These are phyloP conservation scores for Neocucurbitaria cava DNA, from an alignment of 2,329 filamentous ascomycete genomes.

Conservation along the genomic window DNA sequence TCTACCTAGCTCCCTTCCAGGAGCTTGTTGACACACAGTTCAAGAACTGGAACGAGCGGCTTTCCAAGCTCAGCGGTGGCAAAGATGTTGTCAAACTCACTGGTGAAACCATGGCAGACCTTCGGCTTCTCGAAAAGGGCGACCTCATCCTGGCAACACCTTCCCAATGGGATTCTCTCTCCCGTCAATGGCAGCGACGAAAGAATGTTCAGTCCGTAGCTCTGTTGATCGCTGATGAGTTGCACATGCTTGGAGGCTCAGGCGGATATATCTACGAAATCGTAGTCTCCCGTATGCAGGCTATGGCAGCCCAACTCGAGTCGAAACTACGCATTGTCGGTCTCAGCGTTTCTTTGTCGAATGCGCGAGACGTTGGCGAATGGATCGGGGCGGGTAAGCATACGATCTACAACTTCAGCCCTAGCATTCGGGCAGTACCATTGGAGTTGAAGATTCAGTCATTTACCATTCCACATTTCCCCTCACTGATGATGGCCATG, in stretches of 20 bases:
- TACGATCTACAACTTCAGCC: slow-evolving; percentile 98
- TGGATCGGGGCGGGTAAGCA: slow-evolving; percentile 99
- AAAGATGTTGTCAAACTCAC: slow-evolving; percentile 93
- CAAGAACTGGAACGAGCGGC: slow-evolving; percentile 83
- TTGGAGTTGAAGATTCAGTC: slow-evolving; percentile 95
- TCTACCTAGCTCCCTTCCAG: slow-evolving; percentile 95
- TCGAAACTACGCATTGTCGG: slow-evolving; percentile 86
- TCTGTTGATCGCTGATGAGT: slow-evolving; percentile 91
- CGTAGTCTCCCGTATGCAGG: slow-evolving; percentile 97
- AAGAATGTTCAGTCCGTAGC: slow-evolving; percentile 93
- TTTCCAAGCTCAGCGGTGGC: slow-evolving; percentile 75
- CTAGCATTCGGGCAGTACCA: slow-evolving; percentile 85
- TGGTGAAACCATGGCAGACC: slow-evolving; percentile 87
- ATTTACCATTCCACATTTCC: slow-evolving; percentile 95
- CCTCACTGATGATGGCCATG: slow-evolving; percentile 98
- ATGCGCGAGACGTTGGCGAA: slow-evolving; percentile 91
- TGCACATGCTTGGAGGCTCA: slow-evolving; percentile 89
- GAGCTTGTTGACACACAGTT: slow-evolving; percentile 84
- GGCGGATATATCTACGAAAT: slow-evolving; percentile 93
- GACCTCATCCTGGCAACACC: slow-evolving; percentile 94
- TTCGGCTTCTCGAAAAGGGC: slow-evolving; percentile 85
- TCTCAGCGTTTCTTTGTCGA: slow-evolving; percentile 88
- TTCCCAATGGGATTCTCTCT: slow-evolving; percentile 93
- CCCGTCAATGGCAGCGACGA: slow-evolving; percentile 92
- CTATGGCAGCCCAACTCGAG: slow-evolving; percentile 88